Evolutionary conservation across 805 yeast genomes (phyloP).

Genomic region (Candida pini): DNA sequence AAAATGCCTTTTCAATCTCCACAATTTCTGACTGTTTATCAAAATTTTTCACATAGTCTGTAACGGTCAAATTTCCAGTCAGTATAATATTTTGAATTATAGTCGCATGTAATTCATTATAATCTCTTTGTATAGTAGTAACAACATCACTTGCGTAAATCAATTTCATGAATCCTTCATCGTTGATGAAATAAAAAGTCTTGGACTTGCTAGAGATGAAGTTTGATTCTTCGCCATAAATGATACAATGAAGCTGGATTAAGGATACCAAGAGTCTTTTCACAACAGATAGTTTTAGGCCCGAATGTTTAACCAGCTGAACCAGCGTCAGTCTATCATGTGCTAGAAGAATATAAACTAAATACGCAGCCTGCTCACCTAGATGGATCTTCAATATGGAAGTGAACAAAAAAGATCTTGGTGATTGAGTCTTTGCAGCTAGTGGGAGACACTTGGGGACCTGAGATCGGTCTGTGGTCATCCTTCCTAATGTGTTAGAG

Average conservation of each 20-base stretch:
- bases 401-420: slow-evolving; percentile 55
- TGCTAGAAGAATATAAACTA: slow-evolving; percentile 56
- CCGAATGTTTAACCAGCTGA: slow-evolving; percentile 45
- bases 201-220: slow-evolving; percentile 13
- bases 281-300: slow-evolving; percentile 44
- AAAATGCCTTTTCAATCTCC: slow-evolving; percentile 34
- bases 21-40: slow-evolving; percentile 18
- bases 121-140: slow-evolving; percentile 40
- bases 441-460: too few species aligned
- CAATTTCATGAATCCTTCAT: slow-evolving; percentile 56
- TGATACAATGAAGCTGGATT: slow-evolving; percentile 73
- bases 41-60: slow-evolving; percentile 39
- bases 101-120: slow-evolving; percentile 42
- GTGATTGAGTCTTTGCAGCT: slow-evolving; percentile 49
- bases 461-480: too few species aligned
- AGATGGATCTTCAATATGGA: slow-evolving; percentile 47
- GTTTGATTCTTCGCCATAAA: slow-evolving; percentile 48
- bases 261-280: slow-evolving; percentile 68
- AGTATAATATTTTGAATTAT: slow-evolving; percentile 66
- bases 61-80: slow-evolving; percentile 58
- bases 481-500: too few species aligned
- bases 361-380: slow-evolving; percentile 69
- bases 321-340: slow-evolving; percentile 59
- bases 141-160: slow-evolving; percentile 77
- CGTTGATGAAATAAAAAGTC: slow-evolving; percentile 52